A percentile compares a stretch with the other conserved stretches of the same genome.
Evolutionary conservation across 257 asterid species (phyloP).

Genomic region (Solanum chilense): DNA sequence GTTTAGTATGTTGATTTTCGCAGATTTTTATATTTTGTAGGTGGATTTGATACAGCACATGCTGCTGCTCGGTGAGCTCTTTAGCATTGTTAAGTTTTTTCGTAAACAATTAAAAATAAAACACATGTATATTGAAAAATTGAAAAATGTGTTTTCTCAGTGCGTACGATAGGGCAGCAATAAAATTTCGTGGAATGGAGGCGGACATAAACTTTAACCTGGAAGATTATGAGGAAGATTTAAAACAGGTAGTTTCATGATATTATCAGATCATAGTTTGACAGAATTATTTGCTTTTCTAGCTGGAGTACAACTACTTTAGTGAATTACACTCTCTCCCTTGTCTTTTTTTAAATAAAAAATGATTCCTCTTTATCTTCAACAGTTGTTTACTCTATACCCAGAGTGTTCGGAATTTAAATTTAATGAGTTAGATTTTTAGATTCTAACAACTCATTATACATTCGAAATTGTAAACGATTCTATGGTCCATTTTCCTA

Average conservation of each 20-base stretch:
- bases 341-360: too few relatives aligned
- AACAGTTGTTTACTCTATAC: not conserved
- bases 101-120: not conserved
- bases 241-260: conserved; percentile 58
- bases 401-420: not conserved
- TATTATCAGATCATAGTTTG: too few relatives aligned
- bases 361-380: not conserved
- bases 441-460: not conserved
- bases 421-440: not conserved
- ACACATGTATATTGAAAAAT: not conserved
- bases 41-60: conserved; percentile 95
- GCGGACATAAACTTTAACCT: conserved; percentile 92
- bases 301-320: not conserved
- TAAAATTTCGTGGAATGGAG: conserved; percentile 87
- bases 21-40: conserved; percentile 13
- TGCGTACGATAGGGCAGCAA: conserved; percentile 97
- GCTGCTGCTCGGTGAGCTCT: conserved; percentile 86
- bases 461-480: not conserved
- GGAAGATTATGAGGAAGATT: conserved; percentile 83
- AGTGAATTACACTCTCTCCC: not conserved
- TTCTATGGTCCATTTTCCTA: not conserved
- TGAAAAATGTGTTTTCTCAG: conserved; percentile 21
- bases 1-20: not conserved
- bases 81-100: not conserved
- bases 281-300: not conserved